phyloP scores from a whole-genome alignment of 192 early-diverging fungal species.

The Coemansia erecta region DNA sequence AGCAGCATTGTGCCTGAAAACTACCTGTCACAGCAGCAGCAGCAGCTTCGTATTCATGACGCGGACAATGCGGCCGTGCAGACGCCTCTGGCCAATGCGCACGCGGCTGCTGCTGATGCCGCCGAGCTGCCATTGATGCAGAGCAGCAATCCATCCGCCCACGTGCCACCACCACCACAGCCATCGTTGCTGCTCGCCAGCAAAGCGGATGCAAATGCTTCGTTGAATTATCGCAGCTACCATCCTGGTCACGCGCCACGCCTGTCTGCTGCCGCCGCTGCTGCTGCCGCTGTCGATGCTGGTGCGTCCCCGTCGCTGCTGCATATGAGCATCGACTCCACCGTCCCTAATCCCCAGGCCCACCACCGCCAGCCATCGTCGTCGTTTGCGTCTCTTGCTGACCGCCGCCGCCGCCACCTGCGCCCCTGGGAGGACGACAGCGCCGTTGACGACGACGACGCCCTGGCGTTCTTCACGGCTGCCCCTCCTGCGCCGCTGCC shows the following conservation, averaged over 20 bases:
- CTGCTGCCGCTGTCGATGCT: no score
- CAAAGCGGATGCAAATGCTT: not conserved
- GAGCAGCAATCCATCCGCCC: slow-evolving; percentile 1
- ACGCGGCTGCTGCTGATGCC: not conserved
- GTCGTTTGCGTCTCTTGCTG: not conserved
- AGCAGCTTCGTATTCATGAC: no score
- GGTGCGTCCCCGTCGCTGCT: slow-evolving; percentile 4
- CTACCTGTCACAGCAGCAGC: slow-evolving; percentile 7
- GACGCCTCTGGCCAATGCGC: slow-evolving; percentile 7
- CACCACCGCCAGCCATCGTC: no score
- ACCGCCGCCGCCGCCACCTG: slow-evolving; percentile 17
- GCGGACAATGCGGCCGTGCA: not conserved
- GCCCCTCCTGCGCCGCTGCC: not conserved
- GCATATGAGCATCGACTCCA: not conserved
- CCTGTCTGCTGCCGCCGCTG: slow-evolving; percentile 1
- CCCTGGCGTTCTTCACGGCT: not conserved
- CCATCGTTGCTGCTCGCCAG: slow-evolving; percentile 1
- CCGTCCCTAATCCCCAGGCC: not conserved
- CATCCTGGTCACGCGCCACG: no score
- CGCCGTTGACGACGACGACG: slow-evolving; percentile 1
- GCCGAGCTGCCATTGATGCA: not conserved
- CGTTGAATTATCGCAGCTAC: no score
- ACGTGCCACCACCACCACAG: slow-evolving; percentile 18
- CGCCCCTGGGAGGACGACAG: slow-evolving; percentile 44
- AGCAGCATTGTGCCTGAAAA: slow-evolving; percentile 43